Evolutionary conservation across 768 basidiomycete genomes (phyloP), one percentile per base, ranked within the genome.

Genomic region (Russula virescens): DNA sequence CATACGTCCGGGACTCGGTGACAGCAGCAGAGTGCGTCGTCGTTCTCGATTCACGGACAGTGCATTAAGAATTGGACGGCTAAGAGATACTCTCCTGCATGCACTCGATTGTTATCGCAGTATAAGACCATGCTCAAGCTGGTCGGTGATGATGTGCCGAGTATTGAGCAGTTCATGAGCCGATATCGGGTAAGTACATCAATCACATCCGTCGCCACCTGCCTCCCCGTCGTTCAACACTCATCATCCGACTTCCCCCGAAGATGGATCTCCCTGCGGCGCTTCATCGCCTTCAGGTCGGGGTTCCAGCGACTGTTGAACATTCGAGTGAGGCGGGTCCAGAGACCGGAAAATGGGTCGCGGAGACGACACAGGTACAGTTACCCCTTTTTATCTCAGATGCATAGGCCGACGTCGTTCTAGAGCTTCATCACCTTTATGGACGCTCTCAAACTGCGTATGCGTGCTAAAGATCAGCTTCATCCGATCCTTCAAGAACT

Each of bases 391-490:
- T 45, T 14, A 16, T 58, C 18, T 58, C 48, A 58, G 34, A 25
- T n/a, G 11, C n/a, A 9, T 43, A n/a, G 19, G 47, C 45, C 49
- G n/a, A 58, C 47, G n/a, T 19, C 31, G 19, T 50, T 61, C 1
- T 69, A 98, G 94, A 89, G 87, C 72, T 99, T 98, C 66, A 98
- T 99, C 67, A 98, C 96, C 0, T 95, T 98, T 67, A 97, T 98
- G 92, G 97, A 99, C 68, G 96, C 94, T 1, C 80, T 98, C 28
- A 95, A 94, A 71, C 79, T 98, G 54, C 86, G 89, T 11, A 77
- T 98, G 68, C 84, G 94, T n/a, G 96, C 97, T 3, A 99, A 98
- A 72, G 97, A 98, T 70, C 94, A 97, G 69, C 79, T 99, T 2
- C 95, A 98, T 72, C 94, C 95, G 0, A 85, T 97, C 63, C 73